Evolutionary conservation across 345 rosid species (phyloP).

Genomic region (Ricinus communis): DNA sequence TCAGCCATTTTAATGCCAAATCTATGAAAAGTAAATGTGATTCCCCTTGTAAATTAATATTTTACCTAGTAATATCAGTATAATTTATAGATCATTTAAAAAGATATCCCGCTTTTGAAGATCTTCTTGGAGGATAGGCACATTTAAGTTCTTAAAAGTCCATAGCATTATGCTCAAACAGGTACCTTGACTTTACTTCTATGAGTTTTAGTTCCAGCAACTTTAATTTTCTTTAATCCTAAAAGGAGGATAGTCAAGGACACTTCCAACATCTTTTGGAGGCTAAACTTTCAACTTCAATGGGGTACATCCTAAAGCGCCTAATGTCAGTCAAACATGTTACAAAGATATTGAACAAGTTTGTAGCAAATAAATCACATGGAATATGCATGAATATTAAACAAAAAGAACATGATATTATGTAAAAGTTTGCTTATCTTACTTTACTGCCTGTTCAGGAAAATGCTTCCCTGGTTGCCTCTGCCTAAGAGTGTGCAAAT

Average conservation of each 20-base stretch:
- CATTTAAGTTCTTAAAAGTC: not conserved
- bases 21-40: not conserved
- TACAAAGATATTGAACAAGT: not conserved
- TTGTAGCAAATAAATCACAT: not conserved
- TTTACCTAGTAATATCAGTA: not conserved
- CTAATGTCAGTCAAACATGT: not conserved
- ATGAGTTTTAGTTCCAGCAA: not conserved
- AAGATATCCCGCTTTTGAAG: not conserved
- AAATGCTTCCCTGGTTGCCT: conserved; percentile 88
- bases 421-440: conserved; percentile 35
- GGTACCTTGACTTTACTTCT: not conserved
- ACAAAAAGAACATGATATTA: conserved; percentile 15
- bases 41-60: not conserved
- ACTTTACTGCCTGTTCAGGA: conserved; percentile 89
- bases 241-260: not conserved
- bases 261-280: not conserved
- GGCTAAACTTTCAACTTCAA: not conserved
- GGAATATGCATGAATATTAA: conserved; percentile 10
- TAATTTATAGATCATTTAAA: not conserved
- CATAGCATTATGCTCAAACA: not conserved
- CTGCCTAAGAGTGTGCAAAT: conserved; percentile 89
- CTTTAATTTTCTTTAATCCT: not conserved
- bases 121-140: not conserved
- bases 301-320: not conserved
- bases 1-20: not conserved